These are phyloP conservation scores for Tilletia caries DNA, from an alignment of 1,284 basidiomycete genomes.

Conservation along the genomic window DNA sequence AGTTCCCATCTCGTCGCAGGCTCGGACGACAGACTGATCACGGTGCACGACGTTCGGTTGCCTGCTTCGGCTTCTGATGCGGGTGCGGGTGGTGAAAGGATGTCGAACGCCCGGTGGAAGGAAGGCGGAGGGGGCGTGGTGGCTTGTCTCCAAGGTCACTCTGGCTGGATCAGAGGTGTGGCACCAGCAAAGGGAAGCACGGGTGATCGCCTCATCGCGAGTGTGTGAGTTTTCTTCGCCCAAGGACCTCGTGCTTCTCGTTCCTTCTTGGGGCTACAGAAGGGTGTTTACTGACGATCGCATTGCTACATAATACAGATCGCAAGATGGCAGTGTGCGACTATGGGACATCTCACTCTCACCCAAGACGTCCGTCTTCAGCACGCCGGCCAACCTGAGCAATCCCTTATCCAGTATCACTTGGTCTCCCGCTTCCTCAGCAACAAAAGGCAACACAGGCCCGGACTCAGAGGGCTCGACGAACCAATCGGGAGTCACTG, in stretches of 20 bases:
- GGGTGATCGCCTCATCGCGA: not conserved
- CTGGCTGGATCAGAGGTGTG: not conserved
- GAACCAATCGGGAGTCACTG: not conserved
- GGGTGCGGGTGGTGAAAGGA: no score
- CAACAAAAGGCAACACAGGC: not conserved
- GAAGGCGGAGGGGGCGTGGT: not conserved
- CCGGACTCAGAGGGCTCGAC: not conserved
- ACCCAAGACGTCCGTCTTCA: conserved; percentile 1
- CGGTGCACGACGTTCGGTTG: not conserved
- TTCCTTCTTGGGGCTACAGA: no score
- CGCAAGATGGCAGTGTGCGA: not conserved
- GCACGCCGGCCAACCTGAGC: conserved; percentile 2
- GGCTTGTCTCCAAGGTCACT: not conserved
- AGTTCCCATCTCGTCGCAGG: not conserved
- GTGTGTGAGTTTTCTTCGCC: not conserved
- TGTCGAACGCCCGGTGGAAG: no score
- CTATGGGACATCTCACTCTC: conserved; percentile 1
- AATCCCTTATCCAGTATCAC: not conserved
- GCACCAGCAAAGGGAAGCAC: not conserved
- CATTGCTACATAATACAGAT: no score
- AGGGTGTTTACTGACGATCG: no score
- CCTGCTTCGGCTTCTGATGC: no score
- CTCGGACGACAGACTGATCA: not conserved
- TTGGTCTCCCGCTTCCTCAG: not conserved
- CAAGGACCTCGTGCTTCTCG: no score